These are phyloP conservation scores for Orbilia javanica DNA, from an alignment of 2,329 filamentous ascomycete species.

Conservation along the genomic window DNA sequence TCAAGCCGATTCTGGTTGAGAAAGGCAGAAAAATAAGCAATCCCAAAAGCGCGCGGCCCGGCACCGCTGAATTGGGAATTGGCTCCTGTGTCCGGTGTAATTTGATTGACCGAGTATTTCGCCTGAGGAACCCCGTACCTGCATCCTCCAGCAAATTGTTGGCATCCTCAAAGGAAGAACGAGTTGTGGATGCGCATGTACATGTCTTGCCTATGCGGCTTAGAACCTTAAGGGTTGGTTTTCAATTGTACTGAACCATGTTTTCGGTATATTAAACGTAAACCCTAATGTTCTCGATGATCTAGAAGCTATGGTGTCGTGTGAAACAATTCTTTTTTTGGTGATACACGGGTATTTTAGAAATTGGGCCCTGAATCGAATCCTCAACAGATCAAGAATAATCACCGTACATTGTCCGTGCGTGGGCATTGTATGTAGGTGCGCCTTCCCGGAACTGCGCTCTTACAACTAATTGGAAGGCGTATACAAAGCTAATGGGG, in stretches of 20 bases:
- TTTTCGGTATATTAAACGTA: not conserved
- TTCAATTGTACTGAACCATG: too few relatives aligned
- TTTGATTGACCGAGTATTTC: not conserved
- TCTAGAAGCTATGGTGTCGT: not conserved
- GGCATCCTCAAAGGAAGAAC: not conserved
- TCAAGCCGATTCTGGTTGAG: not conserved
- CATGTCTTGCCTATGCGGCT: not conserved
- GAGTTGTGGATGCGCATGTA: not conserved
- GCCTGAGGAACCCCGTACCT: constrained; percentile 16
- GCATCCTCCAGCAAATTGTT: not conserved
- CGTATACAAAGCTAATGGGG: constrained; percentile 12
- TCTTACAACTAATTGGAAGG: not conserved
- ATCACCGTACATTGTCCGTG: not conserved
- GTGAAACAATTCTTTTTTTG: not conserved
- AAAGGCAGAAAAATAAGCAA: constrained; percentile 42
- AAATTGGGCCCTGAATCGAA: not conserved
- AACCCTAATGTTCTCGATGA: not conserved
- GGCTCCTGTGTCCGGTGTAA: not conserved
- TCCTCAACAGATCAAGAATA: not conserved
- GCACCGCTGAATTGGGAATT: constrained; percentile 16
- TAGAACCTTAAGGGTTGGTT: not conserved
- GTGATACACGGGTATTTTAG: not conserved
- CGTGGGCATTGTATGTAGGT: not conserved
- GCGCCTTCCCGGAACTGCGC: constrained; percentile 4
- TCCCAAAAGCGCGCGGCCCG: constrained; percentile 12